These are phyloP conservation scores for Diplodia seriata DNA, from an alignment of 2,329 filamentous ascomycete genomes.

Conservation along the genomic window DNA sequence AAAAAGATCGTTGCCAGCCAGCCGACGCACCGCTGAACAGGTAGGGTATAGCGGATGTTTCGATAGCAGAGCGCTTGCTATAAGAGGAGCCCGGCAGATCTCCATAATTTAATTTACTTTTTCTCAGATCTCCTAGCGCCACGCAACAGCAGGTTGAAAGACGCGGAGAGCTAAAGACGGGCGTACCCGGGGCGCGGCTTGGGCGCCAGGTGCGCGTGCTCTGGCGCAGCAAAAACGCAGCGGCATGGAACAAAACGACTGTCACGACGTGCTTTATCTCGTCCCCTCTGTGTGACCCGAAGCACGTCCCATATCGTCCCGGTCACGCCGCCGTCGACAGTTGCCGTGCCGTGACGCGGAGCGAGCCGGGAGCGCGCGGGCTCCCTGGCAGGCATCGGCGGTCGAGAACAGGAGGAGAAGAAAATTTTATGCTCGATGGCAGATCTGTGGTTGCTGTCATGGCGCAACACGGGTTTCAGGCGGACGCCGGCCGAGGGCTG, in stretches of 20 bases:
- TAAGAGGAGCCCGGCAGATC: slow-evolving; percentile 26
- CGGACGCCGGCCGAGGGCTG: slow-evolving; percentile 10
- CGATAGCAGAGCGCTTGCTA: slow-evolving; percentile 19
- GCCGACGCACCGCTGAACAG: background rate
- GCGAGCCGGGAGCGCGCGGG: slow-evolving; percentile 15
- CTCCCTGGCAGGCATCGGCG: background rate
- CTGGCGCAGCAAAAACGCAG: background rate
- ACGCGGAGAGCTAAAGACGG: slow-evolving; percentile 9
- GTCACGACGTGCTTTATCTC: slow-evolving; percentile 13
- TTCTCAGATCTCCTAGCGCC: slow-evolving; percentile 26
- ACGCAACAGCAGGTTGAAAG: slow-evolving; percentile 1
- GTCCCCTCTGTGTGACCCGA: slow-evolving; percentile 13
- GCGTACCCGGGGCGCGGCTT: slow-evolving; percentile 26
- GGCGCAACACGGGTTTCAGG: slow-evolving; percentile 16
- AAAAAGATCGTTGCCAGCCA: background rate
- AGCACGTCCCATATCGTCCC: slow-evolving; percentile 6
- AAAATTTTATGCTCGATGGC: background rate
- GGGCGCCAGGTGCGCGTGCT: slow-evolving; percentile 17
- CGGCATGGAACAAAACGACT: slow-evolving; percentile 10
- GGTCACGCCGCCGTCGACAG: slow-evolving; percentile 5
- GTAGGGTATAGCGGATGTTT: slow-evolving; percentile 14
- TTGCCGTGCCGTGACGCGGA: slow-evolving; percentile 6
- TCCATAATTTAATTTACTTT: slow-evolving; percentile 29
- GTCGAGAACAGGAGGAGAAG: background rate
- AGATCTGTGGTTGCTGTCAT: slow-evolving; percentile 8